Conservation (phyloP, 192 early-diverging fungal species). For the Coemansia brasiliensis region DNA sequence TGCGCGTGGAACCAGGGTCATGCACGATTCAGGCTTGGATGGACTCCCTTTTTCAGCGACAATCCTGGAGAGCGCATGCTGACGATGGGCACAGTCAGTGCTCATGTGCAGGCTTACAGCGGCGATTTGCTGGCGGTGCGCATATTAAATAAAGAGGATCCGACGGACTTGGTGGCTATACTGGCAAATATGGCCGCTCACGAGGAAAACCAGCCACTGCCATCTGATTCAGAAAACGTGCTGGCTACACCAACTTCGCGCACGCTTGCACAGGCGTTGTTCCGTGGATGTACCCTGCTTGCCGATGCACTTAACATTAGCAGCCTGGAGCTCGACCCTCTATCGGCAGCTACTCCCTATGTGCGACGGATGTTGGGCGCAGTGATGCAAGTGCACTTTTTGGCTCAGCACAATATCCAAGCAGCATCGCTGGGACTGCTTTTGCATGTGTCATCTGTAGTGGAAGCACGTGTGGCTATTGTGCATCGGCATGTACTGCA, state of each 20-base stretch:
- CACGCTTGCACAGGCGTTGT: conserved; percentile 44
- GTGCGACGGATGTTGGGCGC: conserved; percentile 49
- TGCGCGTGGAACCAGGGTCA: conserved; percentile 49
- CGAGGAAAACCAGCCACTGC: conserved; percentile 42
- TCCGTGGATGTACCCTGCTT: conserved; percentile 39
- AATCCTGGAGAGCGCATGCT: conserved; percentile 2
- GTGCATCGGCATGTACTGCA: conserved; percentile 43
- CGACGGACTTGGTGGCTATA: conserved; percentile 50
- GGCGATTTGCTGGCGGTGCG: conserved; percentile 53
- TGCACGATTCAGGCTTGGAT: conserved; percentile 45
- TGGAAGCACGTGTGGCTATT: conserved; percentile 41
- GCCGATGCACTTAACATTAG: conserved; percentile 27
- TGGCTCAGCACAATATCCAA: conserved; percentile 53
- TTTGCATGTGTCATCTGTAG: conserved; percentile 44
- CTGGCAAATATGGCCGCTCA: conserved; percentile 44
- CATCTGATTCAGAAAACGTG: not conserved
- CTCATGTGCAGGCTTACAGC: conserved; percentile 45
- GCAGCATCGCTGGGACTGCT: conserved; percentile 46
- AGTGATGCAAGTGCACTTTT: conserved; percentile 46
- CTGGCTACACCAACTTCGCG: conserved; percentile 34
- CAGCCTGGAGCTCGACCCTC: conserved; percentile 44
- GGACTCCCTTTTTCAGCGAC: conserved; percentile 52
- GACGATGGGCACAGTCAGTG: not conserved
- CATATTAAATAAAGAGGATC: conserved; percentile 51
- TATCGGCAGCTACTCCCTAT: conserved; percentile 40